These are phyloP conservation scores for Hydrangea macrophylla DNA, from an alignment of 148 eudicot genomes.

Conservation along the genomic window DNA sequence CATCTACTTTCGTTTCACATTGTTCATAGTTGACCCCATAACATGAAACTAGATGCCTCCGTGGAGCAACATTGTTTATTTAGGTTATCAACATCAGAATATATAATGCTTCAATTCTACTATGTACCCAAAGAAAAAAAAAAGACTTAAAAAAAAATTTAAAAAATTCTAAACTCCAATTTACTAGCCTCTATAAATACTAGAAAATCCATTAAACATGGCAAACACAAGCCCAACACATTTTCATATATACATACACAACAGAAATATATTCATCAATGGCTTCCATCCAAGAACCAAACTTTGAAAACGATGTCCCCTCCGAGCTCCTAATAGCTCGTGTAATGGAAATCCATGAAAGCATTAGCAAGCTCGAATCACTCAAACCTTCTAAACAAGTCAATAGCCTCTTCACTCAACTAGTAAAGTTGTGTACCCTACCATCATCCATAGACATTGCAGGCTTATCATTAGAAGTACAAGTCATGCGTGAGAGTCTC, in stretches of 20 bases:
- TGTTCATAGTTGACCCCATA: too few relatives aligned
- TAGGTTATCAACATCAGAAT: neutral
- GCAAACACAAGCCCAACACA: neutral
- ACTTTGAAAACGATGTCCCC: neutral
- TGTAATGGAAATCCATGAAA: constrained; percentile 6
- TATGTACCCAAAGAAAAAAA: neutral
- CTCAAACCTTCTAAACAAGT: constrained; percentile 17
- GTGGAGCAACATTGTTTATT: neutral
- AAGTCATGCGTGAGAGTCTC: constrained; percentile 10
- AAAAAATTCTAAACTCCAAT: too few relatives aligned
- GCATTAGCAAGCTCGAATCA: constrained; percentile 14
- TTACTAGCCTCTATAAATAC: too few relatives aligned
- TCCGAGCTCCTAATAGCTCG: neutral
- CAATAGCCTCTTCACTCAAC: constrained; percentile 13
- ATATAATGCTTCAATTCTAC: neutral
- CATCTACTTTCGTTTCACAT: too few relatives aligned
- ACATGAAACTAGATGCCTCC: neutral
- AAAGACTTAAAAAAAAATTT: neutral
- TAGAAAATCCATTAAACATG: neutral
- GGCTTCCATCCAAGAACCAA: neutral
- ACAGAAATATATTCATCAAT: neutral
- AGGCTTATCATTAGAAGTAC: neutral
- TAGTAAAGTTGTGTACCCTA: constrained; percentile 10
- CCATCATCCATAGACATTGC: constrained; percentile 4
- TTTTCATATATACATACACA: neutral